A percentile compares a stretch with the other conserved stretches of the same genome.
Conservation (phyloP, 202 grass and related monocot genomes). For the Alloteropsis angusta region DNA sequence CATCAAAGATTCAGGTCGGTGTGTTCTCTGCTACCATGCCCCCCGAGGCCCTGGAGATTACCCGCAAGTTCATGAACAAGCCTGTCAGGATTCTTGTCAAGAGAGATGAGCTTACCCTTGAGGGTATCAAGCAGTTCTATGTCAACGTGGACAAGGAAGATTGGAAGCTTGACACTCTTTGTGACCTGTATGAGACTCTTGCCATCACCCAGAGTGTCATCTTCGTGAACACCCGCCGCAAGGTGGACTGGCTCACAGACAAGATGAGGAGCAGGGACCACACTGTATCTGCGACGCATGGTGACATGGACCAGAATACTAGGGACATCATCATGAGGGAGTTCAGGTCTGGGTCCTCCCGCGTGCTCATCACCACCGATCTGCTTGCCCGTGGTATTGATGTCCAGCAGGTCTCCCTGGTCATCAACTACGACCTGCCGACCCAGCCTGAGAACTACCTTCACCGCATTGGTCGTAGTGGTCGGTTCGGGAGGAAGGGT, state of each 20-base stretch:
- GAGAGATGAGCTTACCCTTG: constrained; percentile 63
- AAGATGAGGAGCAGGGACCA: constrained; percentile 65
- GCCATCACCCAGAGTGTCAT: constrained; percentile 67
- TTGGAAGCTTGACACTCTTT: constrained; percentile 56
- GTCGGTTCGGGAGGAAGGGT: constrained; percentile 68
- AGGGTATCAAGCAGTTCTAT: constrained; percentile 63
- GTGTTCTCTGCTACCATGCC: constrained; percentile 76
- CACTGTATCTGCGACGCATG: constrained; percentile 45
- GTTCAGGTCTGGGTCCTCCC: constrained; percentile 55
- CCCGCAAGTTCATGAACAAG: constrained; percentile 64
- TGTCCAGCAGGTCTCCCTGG: constrained; percentile 72
- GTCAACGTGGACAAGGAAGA: constrained; percentile 53
- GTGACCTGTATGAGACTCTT: constrained; percentile 49
- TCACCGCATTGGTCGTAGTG: constrained; percentile 55
- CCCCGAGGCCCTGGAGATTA: constrained; percentile 52
- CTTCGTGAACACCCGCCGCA: constrained; percentile 66
- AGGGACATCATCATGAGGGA: constrained; percentile 74
- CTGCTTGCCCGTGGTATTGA: constrained; percentile 58
- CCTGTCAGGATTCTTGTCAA: constrained; percentile 52
- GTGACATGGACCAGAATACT: constrained; percentile 72
- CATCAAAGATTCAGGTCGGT: constrained; percentile 52
- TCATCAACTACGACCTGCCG: constrained; percentile 82
- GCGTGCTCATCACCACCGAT: constrained; percentile 62
- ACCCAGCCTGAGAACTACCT: constrained; percentile 75
- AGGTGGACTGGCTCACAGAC: constrained; percentile 66